Evolutionary conservation across 2,329 filamentous ascomycete genomes (phyloP), one percentile per base, ranked within the genome.

Genomic region (Biscogniauxia sp.): DNA sequence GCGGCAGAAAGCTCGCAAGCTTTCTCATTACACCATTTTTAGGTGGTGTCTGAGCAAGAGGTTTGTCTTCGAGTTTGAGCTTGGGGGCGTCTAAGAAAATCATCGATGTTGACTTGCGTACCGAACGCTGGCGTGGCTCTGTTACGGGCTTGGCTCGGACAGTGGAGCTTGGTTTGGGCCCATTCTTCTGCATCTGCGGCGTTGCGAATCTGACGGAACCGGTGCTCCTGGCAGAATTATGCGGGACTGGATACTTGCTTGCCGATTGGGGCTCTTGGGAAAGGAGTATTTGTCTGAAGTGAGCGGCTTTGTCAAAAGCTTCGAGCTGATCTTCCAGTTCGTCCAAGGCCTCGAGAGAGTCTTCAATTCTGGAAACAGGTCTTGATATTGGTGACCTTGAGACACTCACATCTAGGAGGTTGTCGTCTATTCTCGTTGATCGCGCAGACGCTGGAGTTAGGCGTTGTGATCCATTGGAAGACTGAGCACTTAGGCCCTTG

Each of bases 341-440:
- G 68, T 88, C 86, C 20, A 88, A 76, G 63, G 84, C 85, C 69
- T 87, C 85, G 8, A 88, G 75, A 1, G 85, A 88, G 69, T 88
- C 86, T 69, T 88, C 86, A 55, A 88, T 88, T 19, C 84, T 81
- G 25, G 73, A 71, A 37, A 75, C 64, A 26, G 70, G 68, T 54
- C 75, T 74, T 51, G 65, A 51, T 25, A 26, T 23, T 19, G 56
- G 63, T 51, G 80, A 72, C 45, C 73, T 69, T 53, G 72, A 66
- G 49, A 63, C 75, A 13, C 77, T 74, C 66, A 76, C 62, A 68
- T 75, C 72, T 9, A 74, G 69, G 63, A 77, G 76, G 54, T 72
- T 77, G 54, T 62, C 63, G 57, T 64, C 72, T 65, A 60, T 72
- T 67, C 61, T 68, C 66, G 53, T 76, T 68, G 58, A 74, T 70